A percentile compares a stretch with the other conserved stretches of the same genome.
Evolutionary conservation across 2,329 filamentous ascomycete genomes (phyloP).

Genomic region (Paraphoma sp.): DNA sequence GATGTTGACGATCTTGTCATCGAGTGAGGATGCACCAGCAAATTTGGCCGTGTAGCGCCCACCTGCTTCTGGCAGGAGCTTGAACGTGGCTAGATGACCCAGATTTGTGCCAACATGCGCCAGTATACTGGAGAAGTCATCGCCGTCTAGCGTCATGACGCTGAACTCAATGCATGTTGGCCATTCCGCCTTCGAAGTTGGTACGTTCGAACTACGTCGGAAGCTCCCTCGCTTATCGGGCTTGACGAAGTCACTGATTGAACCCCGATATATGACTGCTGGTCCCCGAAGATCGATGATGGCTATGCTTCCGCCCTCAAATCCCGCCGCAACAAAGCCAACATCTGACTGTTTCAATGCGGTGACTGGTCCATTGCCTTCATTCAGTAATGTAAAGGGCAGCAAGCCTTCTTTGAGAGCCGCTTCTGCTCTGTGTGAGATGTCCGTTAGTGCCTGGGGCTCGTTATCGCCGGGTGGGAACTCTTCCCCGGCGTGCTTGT

Average conservation of each 20-base stretch:
- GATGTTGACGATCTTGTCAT: constrained; percentile 75
- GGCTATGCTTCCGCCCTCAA: constrained; percentile 78
- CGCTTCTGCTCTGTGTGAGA: constrained; percentile 75
- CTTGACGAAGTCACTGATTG: constrained; percentile 76
- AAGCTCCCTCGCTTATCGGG: constrained; percentile 80
- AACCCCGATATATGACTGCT: constrained; percentile 77
- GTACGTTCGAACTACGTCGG: constrained; percentile 59
- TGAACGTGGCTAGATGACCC: constrained; percentile 87
- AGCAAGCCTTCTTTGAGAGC: constrained; percentile 79
- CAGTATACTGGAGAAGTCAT: constrained; percentile 91
- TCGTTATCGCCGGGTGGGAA: constrained; percentile 58
- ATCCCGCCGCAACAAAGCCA: constrained; percentile 88
- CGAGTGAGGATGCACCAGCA: constrained; percentile 70
- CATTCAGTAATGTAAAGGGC: constrained; percentile 81
- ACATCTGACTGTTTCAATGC: constrained; percentile 87
- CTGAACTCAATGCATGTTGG: constrained; percentile 87
- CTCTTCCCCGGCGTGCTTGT: constrained; percentile 73
- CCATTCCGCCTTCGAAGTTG: constrained; percentile 68
- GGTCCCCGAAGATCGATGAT: constrained; percentile 90
- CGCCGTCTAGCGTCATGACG: constrained; percentile 87
- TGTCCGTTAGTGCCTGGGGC: constrained; percentile 69
- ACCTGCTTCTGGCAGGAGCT: constrained; percentile 75
- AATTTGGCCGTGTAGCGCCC: constrained; percentile 75
- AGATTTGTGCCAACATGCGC: constrained; percentile 89
- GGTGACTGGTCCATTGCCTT: constrained; percentile 81